Evolutionary conservation across 2,329 filamentous ascomycete species (phyloP), one percentile per base, ranked within the genome.

Genomic region (Tolypocladium ophioglossoides): DNA sequence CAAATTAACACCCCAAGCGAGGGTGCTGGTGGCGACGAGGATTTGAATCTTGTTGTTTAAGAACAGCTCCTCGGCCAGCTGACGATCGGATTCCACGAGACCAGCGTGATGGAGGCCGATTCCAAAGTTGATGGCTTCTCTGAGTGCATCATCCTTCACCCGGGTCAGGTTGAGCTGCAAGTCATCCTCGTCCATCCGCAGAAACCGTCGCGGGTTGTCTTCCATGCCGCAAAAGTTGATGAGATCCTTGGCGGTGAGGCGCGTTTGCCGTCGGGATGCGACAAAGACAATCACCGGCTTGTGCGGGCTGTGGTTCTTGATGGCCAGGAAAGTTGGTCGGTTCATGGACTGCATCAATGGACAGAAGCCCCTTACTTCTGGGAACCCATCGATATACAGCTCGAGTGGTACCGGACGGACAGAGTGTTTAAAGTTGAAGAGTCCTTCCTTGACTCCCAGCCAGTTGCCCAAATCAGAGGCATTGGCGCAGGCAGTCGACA

Each of bases 281-380:
- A 99, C 94, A 64, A 99, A 99, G 1, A 99, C 94, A 68, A 99
- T 99, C 10, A 97, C 94, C 0, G 94, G 94, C 70, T 99, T 97
- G 52, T 91, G 86, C 0, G 95, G 94, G 44, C 91, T 96, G 70
- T 99, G 95, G 12, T 86, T 90, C 70, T 99, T 96, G 70, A 99
- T 94, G 0, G 94, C 94, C 35, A 97, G 75, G 71, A 97, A 99
- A 0, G 94, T 96, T 2, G 94, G 94, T 8, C 94, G 82, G 66
- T 99, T 99, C 94, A 99, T 99, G 0, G 91, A 95, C 71, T 97
- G 92, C 94, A 99, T 99, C 60, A 99, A 72, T 0, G 94, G 91
- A 63, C 92, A 97, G 74, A 99, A 99, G 0, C 94, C 94, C 56
- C 92, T 83, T 61, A 94, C 87, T 65, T 97, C 90, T 0, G 94